Conservation (phyloP, 2,329 filamentous ascomycete species). For the Monosporascus sp. region DNA sequence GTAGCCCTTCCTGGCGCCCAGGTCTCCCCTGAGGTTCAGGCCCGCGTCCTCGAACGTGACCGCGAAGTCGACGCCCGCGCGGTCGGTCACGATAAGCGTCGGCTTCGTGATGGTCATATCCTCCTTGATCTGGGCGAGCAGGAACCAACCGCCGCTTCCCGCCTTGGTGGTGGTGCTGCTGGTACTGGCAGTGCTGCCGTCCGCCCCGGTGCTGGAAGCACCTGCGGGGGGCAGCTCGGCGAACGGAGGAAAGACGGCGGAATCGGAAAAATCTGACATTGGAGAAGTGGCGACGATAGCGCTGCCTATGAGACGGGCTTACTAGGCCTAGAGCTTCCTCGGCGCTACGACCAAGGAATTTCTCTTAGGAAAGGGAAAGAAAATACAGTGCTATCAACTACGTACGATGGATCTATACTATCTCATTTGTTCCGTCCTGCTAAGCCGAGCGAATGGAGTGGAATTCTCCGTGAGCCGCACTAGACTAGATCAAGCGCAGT, state of each 20-base stretch:
- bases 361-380: too few relatives aligned
- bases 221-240: conserved; percentile 18
- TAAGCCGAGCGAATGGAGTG: too few relatives aligned
- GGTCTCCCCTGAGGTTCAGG: conserved; percentile 21
- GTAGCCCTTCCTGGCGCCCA: conserved; percentile 33
- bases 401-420: background rate
- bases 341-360: too few relatives aligned
- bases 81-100: conserved; percentile 40
- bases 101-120: conserved; percentile 42
- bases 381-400: background rate
- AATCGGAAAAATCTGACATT: conserved; percentile 29
- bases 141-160: conserved; percentile 20
- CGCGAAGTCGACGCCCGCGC: conserved; percentile 34
- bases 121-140: conserved; percentile 26
- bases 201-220: background rate
- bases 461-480: too few relatives aligned
- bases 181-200: conserved; percentile 1
- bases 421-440: background rate
- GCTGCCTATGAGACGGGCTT: background rate
- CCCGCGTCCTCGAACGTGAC: conserved; percentile 38
- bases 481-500: too few relatives aligned
- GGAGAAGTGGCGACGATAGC: background rate
- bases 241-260: conserved; percentile 29
- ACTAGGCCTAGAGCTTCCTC: too few relatives aligned
- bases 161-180: background rate